These are phyloP conservation scores for Zopfochytrium polystomum DNA, from an alignment of 371 early-diverging fungal species.

Conservation along the genomic window DNA sequence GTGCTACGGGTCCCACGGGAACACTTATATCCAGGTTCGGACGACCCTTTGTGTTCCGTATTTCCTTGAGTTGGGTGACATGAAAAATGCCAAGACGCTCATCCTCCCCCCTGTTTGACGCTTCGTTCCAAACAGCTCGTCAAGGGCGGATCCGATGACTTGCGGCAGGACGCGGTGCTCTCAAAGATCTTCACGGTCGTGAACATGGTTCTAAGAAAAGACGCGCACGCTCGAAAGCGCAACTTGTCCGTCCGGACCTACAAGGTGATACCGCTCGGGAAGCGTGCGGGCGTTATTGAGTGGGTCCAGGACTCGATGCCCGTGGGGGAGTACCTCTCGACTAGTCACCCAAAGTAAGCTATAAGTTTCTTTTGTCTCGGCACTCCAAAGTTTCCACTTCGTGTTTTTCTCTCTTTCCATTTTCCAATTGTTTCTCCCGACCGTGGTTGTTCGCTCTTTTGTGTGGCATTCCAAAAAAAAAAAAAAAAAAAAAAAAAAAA, in stretches of 20 bases:
- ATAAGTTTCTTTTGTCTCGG: too few relatives aligned
- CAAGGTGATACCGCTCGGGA: slow-evolving; percentile 92
- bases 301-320: slow-evolving; percentile 90
- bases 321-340: slow-evolving; percentile 38
- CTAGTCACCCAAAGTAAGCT: slow-evolving; percentile 26
- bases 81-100: background rate
- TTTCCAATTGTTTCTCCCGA: background rate
- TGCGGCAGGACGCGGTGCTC: slow-evolving; percentile 49
- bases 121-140: slow-evolving; percentile 32
- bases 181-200: slow-evolving; percentile 61
- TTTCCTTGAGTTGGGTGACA: slow-evolving; percentile 5
- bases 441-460: background rate
- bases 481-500: background rate
- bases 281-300: slow-evolving; percentile 91
- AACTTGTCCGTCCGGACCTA: slow-evolving; percentile 79
- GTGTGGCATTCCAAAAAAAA: background rate
- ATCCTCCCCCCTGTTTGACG: background rate
- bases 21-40: slow-evolving; percentile 30
- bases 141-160: slow-evolving; percentile 45
- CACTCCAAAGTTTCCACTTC: too few relatives aligned
- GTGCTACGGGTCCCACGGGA: slow-evolving; percentile 37
- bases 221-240: slow-evolving; percentile 53
- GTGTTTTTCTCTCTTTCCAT: background rate
- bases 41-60: background rate
- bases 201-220: slow-evolving; percentile 70